Evolutionary conservation across 129 eudicot genomes (phyloP), one percentile per base, ranked within the genome.

Genomic region (Flaveria ramosissima): DNA sequence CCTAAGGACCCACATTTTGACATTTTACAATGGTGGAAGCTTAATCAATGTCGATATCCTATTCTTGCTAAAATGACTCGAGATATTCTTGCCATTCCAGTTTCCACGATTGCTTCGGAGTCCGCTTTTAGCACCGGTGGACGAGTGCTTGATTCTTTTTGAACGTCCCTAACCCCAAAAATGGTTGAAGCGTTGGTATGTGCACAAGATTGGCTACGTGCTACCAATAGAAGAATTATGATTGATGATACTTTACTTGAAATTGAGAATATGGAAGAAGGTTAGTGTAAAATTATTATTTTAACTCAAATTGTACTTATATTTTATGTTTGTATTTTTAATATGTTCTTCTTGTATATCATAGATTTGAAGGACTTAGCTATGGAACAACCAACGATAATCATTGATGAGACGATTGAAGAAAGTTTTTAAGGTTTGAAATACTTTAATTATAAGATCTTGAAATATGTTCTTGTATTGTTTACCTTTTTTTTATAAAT

Each of bases 301-400:
- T 1, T 26, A 26, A 26, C 30, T 26, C 30, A 26, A 26, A 26
- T 26, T 23, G 32, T 55, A 55, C 10, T 60, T 21, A 16, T 5
- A 9, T 6, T 60, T 19, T 59, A 59, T 60, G 67, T 60, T 2
- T 32, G 39, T 4, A 4, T 32, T 32, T 32, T 32, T 32, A 32
- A 4, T 32, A 4, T 32, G 39, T 32, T 32, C 39, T 60, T 60
- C 4, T 60, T 3, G 24, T 60, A 60, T 60, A 23, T 23, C 67
- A 60, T 60, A 60, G 26, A 7, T 60, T 9, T 60, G 41, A 60
- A 60, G 8, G 39, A 60, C 7, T 60, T 60, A 60, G n/a, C 67
- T n/a, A 9, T 3, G 67, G 7, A 60, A 60, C 39, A 60, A 60
- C 67, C 67, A 91, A 71, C 88, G 86, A 53, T 53, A 17, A 6